Evolutionary conservation across 495 filamentous ascomycete species (phyloP), one percentile per base, ranked within the genome.

Genomic region (Aspergillus kassunensis): DNA sequence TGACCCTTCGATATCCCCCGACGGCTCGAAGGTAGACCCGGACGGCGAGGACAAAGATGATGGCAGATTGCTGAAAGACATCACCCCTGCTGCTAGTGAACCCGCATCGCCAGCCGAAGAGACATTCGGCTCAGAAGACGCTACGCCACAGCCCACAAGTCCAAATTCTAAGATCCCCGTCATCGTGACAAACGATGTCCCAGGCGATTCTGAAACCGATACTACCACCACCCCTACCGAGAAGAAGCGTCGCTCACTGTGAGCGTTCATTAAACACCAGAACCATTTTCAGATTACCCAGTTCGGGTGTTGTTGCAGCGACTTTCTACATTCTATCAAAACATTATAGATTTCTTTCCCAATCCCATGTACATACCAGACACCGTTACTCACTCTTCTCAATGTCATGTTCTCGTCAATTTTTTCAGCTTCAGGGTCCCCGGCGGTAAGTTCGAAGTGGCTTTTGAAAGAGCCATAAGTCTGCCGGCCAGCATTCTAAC

Each of bases 1-100:
- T 6, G 65, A 59, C 6, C 44, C 35, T 7, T 46, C 44, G 3
- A 24, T 35, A n/a, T 33, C 44, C 4, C 75, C 61, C 46, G 81
- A 77, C 18, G 74, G 76, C 4, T 78, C 43, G 19, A 48, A 53
- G 3, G 34, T 46, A 16, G 50, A 54, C 76, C 19, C 18, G n/a
- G 13, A 34, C 12, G 61, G 10, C 30, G 56, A 54, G 7, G 56
- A 57, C 24, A 6, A 15, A 1, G 50, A 52, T 15, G 47, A 44
- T 2, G 29, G 29, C 6, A 30, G 10, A 30, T 24, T 18, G 1
- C 29, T 18, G 1, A 45, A 53, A 8, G 42, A 45, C 2, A 31
- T 12, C 15, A 15, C 24, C 1, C 24, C 24, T 18, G 4, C 33
- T 13, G n/a, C 10, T n/a, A 31, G 44, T 21, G 37, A 30, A 12